Base-by-base conservation (phyloP, 192 early-diverging fungal species). In the Coemansia sp. region DNA sequence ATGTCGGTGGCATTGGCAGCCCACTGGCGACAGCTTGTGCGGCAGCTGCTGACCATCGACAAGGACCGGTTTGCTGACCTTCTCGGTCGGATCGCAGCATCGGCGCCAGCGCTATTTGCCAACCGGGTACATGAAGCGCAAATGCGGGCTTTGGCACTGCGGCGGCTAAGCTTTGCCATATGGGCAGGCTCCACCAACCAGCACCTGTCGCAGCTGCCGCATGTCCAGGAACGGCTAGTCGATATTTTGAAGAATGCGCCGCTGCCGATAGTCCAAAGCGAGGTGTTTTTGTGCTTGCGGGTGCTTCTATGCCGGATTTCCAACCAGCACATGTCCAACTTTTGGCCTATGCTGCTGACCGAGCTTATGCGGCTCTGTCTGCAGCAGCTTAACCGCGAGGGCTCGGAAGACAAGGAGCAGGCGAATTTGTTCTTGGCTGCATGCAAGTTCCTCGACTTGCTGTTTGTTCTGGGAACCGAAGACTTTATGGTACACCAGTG, bases 401-500 rank as follows among this genome's bases (percentile, higher is more conserved):
- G 40, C 5, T 36, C 63, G 7, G 83, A 85, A 26, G 65, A 81
- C 12, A 66, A 78, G 6, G 88, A 91, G 49, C 85, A 87, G 61
- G 79, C 84, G 10, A 77, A 83, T 38, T 70, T 91, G 13, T 88
- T 91, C 37, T 61, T 96, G 63, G 84, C 90, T 2, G 88, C 86
- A 0, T 94, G 92, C 69, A 96, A 94, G 68, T 91, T 93, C 61
- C 60, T 96, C 38, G 94, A 96, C 55, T 63, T 93, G 36, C 38
- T 94, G 40, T 82, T 90, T 59, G 78, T 88, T 9, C 81, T 96
- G 6, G 87, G 86, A 46, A 83, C 87, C n/a, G 89, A 90, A 30
- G 82, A 86, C 30, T 94, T 93, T 54, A 85, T 93, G 65, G 82
- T 92, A 38, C 91, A 93, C 56, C 91, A 96, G 80, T 96, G 94